These are phyloP conservation scores for Rhodotorula kratochvilovae DNA, from an alignment of 768 basidiomycete genomes.

Conservation along the genomic window DNA sequence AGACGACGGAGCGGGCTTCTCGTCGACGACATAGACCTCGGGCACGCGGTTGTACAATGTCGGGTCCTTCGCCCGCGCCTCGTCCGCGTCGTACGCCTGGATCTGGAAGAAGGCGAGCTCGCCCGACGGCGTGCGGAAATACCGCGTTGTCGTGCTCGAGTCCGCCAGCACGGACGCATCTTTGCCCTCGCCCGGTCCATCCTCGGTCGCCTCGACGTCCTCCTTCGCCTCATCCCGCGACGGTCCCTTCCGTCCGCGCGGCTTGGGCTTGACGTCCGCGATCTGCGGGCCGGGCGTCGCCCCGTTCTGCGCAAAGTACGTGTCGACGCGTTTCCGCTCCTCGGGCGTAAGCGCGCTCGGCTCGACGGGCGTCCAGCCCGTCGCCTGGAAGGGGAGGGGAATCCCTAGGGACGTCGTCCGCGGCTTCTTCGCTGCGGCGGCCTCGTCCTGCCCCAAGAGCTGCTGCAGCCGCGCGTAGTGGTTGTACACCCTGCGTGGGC, in stretches of 20 bases:
- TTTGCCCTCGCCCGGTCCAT: neutral
- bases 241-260: neutral
- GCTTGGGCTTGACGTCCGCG: neutral
- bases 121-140: neutral
- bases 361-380: neutral
- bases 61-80: neutral
- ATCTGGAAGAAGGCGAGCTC: conserved; percentile 1
- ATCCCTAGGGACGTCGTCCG: neutral
- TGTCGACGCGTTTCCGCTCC: neutral
- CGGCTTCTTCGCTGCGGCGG: neutral
- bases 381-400: neutral
- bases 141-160: neutral
- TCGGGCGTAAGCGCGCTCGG: neutral
- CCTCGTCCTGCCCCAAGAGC: conserved; percentile 50
- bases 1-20: neutral
- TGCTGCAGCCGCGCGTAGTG: conserved; percentile 85
- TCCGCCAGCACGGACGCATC: neutral
- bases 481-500: conserved; percentile 69
- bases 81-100: neutral
- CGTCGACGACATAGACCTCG: neutral
- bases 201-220: neutral
- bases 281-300: neutral
- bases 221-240: neutral
- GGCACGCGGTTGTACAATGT: neutral
- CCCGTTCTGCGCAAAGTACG: neutral